phyloP scores from a whole-genome alignment of 2,329 filamentous ascomycete genomes.

The Thyridium curvatum region DNA sequence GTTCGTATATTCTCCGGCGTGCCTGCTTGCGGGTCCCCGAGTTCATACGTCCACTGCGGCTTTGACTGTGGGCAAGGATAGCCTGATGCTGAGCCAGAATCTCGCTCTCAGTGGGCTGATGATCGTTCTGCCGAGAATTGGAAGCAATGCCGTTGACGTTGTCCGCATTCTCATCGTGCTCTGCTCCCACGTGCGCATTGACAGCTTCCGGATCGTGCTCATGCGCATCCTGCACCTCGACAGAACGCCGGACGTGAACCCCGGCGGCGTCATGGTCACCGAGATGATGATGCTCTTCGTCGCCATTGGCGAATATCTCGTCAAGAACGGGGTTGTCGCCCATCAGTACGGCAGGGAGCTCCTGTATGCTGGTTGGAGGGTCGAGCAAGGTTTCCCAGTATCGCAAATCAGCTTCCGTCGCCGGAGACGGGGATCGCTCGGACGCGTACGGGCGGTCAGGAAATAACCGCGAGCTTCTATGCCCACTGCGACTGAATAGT shows the following conservation, averaged over 20 bases:
- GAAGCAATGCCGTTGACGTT: neutral
- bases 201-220: neutral
- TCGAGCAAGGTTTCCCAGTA: constrained; percentile 39
- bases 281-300: constrained; percentile 5
- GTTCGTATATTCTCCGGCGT: constrained; percentile 54
- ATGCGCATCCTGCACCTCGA: constrained; percentile 8
- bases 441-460: too few relatives aligned
- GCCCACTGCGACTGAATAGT: constrained; percentile 31
- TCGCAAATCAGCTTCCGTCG: constrained; percentile 24
- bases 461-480: too few relatives aligned
- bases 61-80: constrained; percentile 23
- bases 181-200: neutral
- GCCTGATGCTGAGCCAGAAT: constrained; percentile 26
- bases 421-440: neutral
- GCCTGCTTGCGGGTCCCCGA: too few relatives aligned
- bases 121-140: neutral
- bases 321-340: constrained; percentile 18
- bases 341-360: constrained; percentile 31
- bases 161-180: constrained; percentile 1
- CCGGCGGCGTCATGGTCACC: constrained; percentile 1
- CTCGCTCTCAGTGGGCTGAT: constrained; percentile 7
- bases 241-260: constrained; percentile 7
- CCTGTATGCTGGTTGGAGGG: constrained; percentile 35
- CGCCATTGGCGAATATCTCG: constrained; percentile 10
- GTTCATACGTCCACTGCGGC: constrained; percentile 12